Evolutionary conservation across 78 protist genomes (phyloP).

Genomic region (Dictyostelium firmibasis): DNA sequence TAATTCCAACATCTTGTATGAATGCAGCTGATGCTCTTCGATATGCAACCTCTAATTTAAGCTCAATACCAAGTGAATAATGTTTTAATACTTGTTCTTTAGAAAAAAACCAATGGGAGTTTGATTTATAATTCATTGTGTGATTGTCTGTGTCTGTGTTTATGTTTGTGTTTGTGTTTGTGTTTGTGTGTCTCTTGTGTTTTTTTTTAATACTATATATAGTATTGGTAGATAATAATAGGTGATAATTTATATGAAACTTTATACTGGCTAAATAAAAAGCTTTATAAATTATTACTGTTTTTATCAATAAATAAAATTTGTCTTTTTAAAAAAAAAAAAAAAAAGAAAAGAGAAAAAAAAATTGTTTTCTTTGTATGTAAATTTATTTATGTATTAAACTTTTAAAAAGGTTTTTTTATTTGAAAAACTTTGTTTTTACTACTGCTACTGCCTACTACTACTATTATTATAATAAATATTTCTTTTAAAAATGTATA

Average conservation of each 20-base stretch:
- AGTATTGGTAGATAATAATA: not conserved
- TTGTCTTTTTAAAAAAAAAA: no score
- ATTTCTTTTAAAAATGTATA: not conserved
- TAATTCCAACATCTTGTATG: constrained; percentile 72
- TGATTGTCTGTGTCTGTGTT: not conserved
- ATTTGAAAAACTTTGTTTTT: not conserved
- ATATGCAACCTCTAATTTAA: constrained; percentile 34
- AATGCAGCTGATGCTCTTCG: constrained; percentile 68
- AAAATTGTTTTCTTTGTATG: not conserved
- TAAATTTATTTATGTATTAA: not conserved
- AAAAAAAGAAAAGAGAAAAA: not conserved
- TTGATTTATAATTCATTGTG: not conserved
- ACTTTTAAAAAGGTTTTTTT: not conserved
- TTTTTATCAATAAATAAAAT: not conserved
- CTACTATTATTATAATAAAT: not conserved
- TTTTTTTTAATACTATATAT: no score
- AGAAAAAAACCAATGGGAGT: constrained; percentile 49
- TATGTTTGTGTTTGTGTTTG: not conserved
- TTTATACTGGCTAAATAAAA: not conserved
- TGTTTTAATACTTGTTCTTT: constrained; percentile 59
- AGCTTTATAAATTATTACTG: not conserved
- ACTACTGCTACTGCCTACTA: not conserved
- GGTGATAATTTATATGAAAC: not conserved
- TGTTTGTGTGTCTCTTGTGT: not conserved
- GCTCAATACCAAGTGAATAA: constrained; percentile 38